phyloP scores from a whole-genome alignment of 441 rosid species.

The Brassica hybrid region DNA sequence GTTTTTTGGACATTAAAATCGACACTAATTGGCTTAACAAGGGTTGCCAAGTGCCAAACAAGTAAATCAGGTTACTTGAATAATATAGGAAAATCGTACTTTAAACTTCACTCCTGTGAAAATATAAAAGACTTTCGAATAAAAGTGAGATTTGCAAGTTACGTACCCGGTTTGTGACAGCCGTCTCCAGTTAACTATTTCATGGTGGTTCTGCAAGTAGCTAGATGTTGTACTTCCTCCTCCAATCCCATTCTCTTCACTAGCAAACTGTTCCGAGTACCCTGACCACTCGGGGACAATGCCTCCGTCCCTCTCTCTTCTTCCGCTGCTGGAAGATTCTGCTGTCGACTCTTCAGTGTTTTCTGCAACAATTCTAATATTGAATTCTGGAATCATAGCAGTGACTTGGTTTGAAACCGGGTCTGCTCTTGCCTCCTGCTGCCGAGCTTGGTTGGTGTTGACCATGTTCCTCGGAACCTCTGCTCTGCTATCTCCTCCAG shows the following conservation, averaged over 20 bases:
- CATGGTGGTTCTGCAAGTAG: slow-evolving; percentile 88
- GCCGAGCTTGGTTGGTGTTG: slow-evolving; percentile 51
- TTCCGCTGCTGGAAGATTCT: slow-evolving; percentile 76
- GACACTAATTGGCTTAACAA: slow-evolving; percentile 14
- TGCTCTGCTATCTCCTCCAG: slow-evolving; percentile 73
- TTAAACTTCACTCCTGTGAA: not conserved
- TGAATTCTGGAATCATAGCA: slow-evolving; percentile 49
- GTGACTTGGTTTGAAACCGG: slow-evolving; percentile 47
- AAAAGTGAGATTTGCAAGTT: not conserved
- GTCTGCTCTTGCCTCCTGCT: slow-evolving; percentile 56
- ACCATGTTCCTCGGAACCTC: slow-evolving; percentile 80
- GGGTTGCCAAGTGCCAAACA: not conserved
- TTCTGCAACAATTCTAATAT: slow-evolving; percentile 48
- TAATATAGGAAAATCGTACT: slow-evolving; percentile 1
- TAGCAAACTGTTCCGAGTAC: slow-evolving; percentile 75
- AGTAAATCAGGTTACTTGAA: slow-evolving; percentile 11
- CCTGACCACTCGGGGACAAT: slow-evolving; percentile 93
- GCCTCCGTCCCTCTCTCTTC: slow-evolving; percentile 93
- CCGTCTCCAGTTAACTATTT: slow-evolving; percentile 81
- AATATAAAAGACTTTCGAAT: not conserved
- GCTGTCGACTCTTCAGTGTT: slow-evolving; percentile 83
- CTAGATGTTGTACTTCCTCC: slow-evolving; percentile 65
- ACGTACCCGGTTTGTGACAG: slow-evolving; percentile 96
- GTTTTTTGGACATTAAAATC: not conserved
- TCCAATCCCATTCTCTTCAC: slow-evolving; percentile 83